These are phyloP conservation scores for Macrolepiota dolichaula DNA, from an alignment of 768 basidiomycete species.

Conservation along the genomic window DNA sequence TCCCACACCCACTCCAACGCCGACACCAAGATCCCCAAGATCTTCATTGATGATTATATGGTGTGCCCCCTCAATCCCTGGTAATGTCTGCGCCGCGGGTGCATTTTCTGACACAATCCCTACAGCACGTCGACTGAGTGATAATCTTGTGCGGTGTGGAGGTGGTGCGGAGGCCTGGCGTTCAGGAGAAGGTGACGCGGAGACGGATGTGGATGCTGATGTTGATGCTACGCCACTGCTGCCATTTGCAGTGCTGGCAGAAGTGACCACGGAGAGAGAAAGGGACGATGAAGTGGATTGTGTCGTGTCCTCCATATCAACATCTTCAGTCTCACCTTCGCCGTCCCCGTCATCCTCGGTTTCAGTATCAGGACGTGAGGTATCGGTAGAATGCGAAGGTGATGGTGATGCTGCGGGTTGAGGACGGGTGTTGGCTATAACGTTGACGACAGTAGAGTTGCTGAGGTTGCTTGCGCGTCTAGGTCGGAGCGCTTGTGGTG, in stretches of 20 bases:
- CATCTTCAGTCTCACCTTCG: slow-evolving; percentile 58
- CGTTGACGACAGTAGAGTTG: slow-evolving; percentile 10
- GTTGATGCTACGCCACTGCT: slow-evolving; percentile 18
- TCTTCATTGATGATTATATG: slow-evolving; percentile 44
- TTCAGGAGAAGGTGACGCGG: slow-evolving; percentile 29
- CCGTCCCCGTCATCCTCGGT: slow-evolving; percentile 76
- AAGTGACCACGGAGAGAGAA: not conserved
- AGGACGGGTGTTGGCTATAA: slow-evolving; percentile 18
- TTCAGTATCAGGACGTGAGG: slow-evolving; percentile 69
- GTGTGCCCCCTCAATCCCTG: slow-evolving; percentile 19
- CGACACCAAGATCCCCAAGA: slow-evolving; percentile 21
- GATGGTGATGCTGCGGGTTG: slow-evolving; percentile 28
- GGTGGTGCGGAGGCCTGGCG: slow-evolving; percentile 20
- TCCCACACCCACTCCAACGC: slow-evolving; percentile 22
- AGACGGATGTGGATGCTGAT: slow-evolving; percentile 27
- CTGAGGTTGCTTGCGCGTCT: slow-evolving; percentile 5
- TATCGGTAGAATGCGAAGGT: slow-evolving; percentile 36
- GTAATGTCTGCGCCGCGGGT: slow-evolving; percentile 18
- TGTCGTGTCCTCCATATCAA: slow-evolving; percentile 35
- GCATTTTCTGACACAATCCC: slow-evolving; percentile 41
- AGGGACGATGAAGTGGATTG: not conserved
- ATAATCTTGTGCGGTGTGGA: slow-evolving; percentile 18
- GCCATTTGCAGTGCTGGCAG: too few species aligned
- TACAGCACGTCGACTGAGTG: slow-evolving; percentile 26
- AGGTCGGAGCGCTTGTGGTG: slow-evolving; percentile 17